Conservation (phyloP, 176 grass and related monocot species). For the Chrysopogon serrulatus region DNA sequence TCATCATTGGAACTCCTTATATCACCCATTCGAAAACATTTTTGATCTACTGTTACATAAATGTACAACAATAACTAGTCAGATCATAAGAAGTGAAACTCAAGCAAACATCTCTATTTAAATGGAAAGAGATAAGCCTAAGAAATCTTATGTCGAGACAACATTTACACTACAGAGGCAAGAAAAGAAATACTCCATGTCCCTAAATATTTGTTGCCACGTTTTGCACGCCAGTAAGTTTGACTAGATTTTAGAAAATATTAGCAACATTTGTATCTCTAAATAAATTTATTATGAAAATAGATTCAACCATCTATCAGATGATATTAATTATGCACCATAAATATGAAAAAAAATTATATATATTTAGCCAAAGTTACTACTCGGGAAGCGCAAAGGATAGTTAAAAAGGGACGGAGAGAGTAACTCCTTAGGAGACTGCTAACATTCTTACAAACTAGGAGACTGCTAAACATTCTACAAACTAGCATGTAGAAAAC, state of each 20-base stretch:
- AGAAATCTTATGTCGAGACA: background rate
- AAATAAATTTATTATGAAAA: no score
- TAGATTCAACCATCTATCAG: no score
- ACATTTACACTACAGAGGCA: background rate
- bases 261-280: no score
- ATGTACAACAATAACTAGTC: background rate
- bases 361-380: no score
- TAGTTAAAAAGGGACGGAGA: no score
- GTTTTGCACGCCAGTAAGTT: no score
- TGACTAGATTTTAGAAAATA: no score
- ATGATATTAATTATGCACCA: no score
- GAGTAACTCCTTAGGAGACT: background rate
- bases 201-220: no score
- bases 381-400: no score
- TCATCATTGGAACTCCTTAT: background rate
- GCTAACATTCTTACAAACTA: background rate
- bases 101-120: slow-evolving; percentile 4
- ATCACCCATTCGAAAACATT: background rate
- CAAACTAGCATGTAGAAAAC: background rate
- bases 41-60: slow-evolving; percentile 1
- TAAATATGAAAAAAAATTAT: no score
- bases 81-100: background rate
- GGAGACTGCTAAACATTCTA: background rate
- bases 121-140: background rate
- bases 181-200: slow-evolving; percentile 10